These are phyloP conservation scores for Lactarius hatsudake DNA, from an alignment of 768 basidiomycete genomes.

Conservation along the genomic window DNA sequence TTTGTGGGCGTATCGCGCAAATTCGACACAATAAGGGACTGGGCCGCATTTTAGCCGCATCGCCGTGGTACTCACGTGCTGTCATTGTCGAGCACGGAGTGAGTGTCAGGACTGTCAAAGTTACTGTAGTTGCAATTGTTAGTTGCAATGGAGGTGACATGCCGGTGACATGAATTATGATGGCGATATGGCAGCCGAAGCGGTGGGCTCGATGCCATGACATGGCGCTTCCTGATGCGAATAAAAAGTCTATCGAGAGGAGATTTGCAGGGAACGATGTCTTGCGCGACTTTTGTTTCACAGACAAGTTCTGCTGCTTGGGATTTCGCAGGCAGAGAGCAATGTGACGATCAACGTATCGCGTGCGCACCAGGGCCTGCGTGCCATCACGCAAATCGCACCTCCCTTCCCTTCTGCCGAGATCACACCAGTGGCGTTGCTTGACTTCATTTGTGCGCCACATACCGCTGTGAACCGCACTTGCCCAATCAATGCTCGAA, in stretches of 20 bases:
- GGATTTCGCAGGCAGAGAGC: background rate
- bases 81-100: background rate
- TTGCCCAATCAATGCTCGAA: background rate
- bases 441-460: background rate
- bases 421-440: background rate
- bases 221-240: background rate
- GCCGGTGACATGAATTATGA: background rate
- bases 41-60: background rate
- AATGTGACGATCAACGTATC: background rate
- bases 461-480: background rate
- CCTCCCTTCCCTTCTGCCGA: background rate
- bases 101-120: no score
- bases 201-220: background rate
- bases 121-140: background rate
- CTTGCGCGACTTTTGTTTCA: background rate
- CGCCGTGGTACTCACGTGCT: background rate
- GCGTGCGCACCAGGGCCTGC: background rate
- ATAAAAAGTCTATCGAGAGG: background rate
- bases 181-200: background rate
- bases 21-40: background rate
- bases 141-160: background rate
- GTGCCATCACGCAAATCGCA: background rate
- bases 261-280: background rate
- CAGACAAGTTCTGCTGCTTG: slow-evolving; percentile 3
- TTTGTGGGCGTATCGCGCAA: background rate